Evolutionary conservation across 768 basidiomycete species (phyloP).

Genomic region (Artomyces pyxidatus): DNA sequence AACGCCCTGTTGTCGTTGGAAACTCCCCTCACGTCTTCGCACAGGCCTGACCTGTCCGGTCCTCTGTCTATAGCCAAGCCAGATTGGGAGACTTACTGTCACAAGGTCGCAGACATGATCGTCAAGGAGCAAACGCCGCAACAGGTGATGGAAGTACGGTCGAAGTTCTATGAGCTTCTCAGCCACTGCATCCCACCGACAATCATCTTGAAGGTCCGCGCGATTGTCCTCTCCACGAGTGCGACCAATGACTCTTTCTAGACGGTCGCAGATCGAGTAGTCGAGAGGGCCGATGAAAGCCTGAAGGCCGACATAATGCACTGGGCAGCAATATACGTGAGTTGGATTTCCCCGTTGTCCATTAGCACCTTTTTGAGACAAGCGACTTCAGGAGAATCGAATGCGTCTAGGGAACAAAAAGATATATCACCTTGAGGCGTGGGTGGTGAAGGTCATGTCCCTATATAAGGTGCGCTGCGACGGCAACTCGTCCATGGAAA

Average conservation of each 20-base stretch:
- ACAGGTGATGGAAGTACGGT: slow-evolving; percentile 84
- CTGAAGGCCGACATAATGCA: slow-evolving; percentile 93
- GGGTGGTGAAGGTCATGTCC: slow-evolving; percentile 95
- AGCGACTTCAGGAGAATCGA: slow-evolving; percentile 72
- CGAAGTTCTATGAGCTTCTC: slow-evolving; percentile 90
- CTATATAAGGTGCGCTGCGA: slow-evolving; percentile 57
- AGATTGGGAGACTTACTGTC: slow-evolving; percentile 98
- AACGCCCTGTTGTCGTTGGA: too few relatives aligned
- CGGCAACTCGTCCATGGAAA: background rate
- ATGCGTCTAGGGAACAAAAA: slow-evolving; percentile 91
- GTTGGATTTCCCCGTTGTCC: too few relatives aligned
- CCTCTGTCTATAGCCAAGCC: slow-evolving; percentile 84
- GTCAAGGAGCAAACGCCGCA: slow-evolving; percentile 84
- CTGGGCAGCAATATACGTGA: slow-evolving; percentile 94
- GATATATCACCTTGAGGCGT: slow-evolving; percentile 96
- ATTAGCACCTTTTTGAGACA: too few relatives aligned
- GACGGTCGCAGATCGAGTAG: slow-evolving; percentile 87
- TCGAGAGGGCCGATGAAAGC: slow-evolving; percentile 82
- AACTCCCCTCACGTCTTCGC: background rate
- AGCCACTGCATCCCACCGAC: slow-evolving; percentile 97
- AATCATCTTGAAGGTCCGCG: slow-evolving; percentile 75
- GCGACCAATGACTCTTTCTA: slow-evolving; percentile 22
- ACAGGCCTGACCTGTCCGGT: slow-evolving; percentile 76
- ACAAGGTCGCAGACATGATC: slow-evolving; percentile 86
- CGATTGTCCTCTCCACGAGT: background rate